Percentiles rank a stretch among this genome's conserved stretches.
phyloP scores from a whole-genome alignment of 73 alveolate species.

The Breviolum minutum region DNA sequence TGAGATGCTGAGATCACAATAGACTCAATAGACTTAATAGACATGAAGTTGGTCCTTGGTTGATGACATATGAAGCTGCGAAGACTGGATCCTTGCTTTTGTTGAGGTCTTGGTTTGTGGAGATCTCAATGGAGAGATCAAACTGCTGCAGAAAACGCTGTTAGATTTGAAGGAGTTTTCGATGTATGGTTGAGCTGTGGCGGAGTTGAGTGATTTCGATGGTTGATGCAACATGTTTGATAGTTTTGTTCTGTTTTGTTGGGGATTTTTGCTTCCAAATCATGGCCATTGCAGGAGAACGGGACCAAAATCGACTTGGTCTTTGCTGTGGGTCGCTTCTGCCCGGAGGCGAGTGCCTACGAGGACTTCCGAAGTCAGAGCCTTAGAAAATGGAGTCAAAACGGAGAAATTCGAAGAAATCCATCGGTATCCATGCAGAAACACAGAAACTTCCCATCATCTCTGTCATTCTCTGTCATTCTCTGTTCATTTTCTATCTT shows the following conservation, averaged over 20 bases:
- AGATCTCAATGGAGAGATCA: slow-evolving; percentile 34
- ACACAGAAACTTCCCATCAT: too few species aligned
- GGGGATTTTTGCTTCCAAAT: neutral
- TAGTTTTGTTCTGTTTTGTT: neutral
- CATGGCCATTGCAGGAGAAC: neutral
- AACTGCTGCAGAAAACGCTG: slow-evolving; percentile 27
- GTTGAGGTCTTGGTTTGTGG: slow-evolving; percentile 49
- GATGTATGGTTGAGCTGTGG: neutral
- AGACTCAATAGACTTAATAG: too few species aligned
- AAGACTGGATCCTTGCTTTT: neutral
- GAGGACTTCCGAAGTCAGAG: neutral
- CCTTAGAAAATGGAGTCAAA: too few species aligned
- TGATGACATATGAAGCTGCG: too few species aligned
- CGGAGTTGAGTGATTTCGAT: neutral
- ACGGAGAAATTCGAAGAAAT: too few species aligned
- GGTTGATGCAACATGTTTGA: neutral
- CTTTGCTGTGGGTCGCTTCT: slow-evolving; percentile 36
- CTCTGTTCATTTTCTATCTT: too few species aligned
- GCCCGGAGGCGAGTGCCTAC: neutral
- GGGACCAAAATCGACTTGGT: slow-evolving; percentile 18
- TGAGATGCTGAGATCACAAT: too few species aligned
- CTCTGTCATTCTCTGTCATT: too few species aligned
- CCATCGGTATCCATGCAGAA: too few species aligned
- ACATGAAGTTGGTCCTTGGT: too few species aligned
- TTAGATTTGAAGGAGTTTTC: slow-evolving; percentile 5